Evolutionary conservation across 768 basidiomycete species (phyloP).

Genomic region (Mycena capillaripes): DNA sequence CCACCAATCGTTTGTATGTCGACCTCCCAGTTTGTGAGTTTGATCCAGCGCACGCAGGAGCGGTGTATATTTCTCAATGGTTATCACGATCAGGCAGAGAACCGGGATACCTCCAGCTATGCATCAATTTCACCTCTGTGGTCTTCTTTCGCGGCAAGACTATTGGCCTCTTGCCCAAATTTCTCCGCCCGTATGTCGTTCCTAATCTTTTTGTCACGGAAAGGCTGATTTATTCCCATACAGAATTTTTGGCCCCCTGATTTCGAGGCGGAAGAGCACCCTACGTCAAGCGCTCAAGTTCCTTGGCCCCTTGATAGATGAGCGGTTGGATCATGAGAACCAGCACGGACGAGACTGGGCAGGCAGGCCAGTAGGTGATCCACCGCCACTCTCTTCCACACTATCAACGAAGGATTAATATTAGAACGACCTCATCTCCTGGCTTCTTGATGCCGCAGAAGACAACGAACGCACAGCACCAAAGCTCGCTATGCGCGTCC

Average conservation of each 20-base stretch:
- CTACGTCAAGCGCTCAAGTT: constrained; percentile 30
- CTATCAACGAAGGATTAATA: no score
- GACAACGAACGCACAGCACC: constrained; percentile 41
- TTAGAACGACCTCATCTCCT: constrained; percentile 56
- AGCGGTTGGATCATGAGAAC: constrained; percentile 43
- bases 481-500: constrained; percentile 46
- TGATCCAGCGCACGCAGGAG: background rate
- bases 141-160: constrained; percentile 47
- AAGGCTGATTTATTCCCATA: background rate
- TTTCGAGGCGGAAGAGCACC: constrained; percentile 24
- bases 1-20: constrained; percentile 60
- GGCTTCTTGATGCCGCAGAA: constrained; percentile 52
- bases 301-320: constrained; percentile 49
- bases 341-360: constrained; percentile 44
- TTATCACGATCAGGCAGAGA: constrained; percentile 52
- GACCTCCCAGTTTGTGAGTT: constrained; percentile 59
- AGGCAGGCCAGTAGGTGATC: constrained; percentile 44
- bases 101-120: constrained; percentile 54
- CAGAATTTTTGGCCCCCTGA: background rate
- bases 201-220: no score
- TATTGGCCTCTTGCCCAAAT: constrained; percentile 55
- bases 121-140: constrained; percentile 50
- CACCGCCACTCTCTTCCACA: no score
- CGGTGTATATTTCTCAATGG: no score
- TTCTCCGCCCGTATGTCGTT: constrained; percentile 56